Percentiles rank a stretch among this genome's conserved stretches.
phyloP scores from a whole-genome alignment of 345 rosid species.

The Combretum micranthum region DNA sequence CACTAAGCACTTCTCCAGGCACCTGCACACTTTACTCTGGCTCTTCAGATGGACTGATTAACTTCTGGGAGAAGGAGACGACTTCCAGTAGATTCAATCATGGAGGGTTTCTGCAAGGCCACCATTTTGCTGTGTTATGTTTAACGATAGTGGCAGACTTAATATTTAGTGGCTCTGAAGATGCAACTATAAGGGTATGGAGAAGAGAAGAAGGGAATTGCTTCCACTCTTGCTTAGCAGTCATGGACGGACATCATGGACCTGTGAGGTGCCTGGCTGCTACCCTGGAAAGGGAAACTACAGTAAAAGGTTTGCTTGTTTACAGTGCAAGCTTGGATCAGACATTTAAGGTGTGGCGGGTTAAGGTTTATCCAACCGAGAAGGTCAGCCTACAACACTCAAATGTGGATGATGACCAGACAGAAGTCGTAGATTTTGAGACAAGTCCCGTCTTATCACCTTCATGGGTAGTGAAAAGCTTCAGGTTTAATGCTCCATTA shows the following conservation, averaged over 20 bases:
- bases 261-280: conserved; percentile 83
- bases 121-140: conserved; percentile 79
- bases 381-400: neutral
- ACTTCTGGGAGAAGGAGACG: conserved; percentile 74
- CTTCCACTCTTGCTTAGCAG: conserved; percentile 71
- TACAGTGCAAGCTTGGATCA: conserved; percentile 85
- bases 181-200: conserved; percentile 89
- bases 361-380: conserved; percentile 14
- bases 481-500: neutral
- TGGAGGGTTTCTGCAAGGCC: conserved; percentile 78
- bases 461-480: conserved; percentile 15
- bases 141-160: conserved; percentile 56
- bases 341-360: conserved; percentile 86
- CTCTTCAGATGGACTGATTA: conserved; percentile 81
- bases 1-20: conserved; percentile 24
- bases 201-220: conserved; percentile 43
- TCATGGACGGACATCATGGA: conserved; percentile 79
- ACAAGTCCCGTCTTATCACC: conserved; percentile 13
- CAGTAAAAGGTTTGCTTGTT: conserved; percentile 42
- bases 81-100: conserved; percentile 37
- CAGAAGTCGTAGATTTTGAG: neutral
- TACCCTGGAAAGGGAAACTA: conserved; percentile 45
- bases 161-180: conserved; percentile 89
- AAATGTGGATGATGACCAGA: conserved; percentile 1
- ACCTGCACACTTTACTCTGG: conserved; percentile 61